phyloP scores from a whole-genome alignment of 805 yeast species.

The Danielozyma ontarioensis region DNA sequence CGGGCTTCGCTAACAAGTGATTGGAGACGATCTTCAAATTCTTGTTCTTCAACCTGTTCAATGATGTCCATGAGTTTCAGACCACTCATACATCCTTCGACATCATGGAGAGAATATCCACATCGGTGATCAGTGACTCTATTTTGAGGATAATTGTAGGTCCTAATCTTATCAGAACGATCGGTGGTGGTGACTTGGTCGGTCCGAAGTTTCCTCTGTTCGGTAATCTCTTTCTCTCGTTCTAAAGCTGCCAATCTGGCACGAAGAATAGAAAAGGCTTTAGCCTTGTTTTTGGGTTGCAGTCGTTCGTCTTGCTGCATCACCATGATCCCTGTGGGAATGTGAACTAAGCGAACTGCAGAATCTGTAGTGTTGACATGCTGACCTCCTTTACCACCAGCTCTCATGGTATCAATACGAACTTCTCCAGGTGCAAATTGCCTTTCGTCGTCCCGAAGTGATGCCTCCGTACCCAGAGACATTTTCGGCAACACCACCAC shows the following conservation, averaged over 20 bases:
- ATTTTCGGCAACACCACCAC: conserved; percentile 88
- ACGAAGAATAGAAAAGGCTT: conserved; percentile 77
- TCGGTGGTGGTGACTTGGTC: conserved; percentile 88
- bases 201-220: conserved; percentile 62
- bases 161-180: conserved; percentile 87
- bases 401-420: conserved; percentile 93
- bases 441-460: conserved; percentile 51
- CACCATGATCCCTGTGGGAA: conserved; percentile 86
- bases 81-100: conserved; percentile 42
- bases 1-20: too few species aligned
- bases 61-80: conserved; percentile 28
- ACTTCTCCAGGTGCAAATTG: conserved; percentile 83
- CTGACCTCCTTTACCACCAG: conserved; percentile 97
- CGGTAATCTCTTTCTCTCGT: conserved; percentile 55
- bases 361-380: conserved; percentile 97
- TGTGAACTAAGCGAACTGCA: conserved; percentile 88
- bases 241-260: conserved; percentile 83
- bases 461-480: conserved; percentile 47
- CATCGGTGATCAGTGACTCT: conserved; percentile 93
- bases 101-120: conserved; percentile 70
- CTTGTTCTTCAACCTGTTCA: conserved; percentile 31
- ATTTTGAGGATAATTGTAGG: conserved; percentile 90
- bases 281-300: conserved; percentile 90
- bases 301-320: conserved; percentile 93
- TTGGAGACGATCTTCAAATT: conserved; percentile 37